These are phyloP conservation scores for Scleroderma citrinum DNA, from an alignment of 768 basidiomycete genomes.

Conservation along the genomic window DNA sequence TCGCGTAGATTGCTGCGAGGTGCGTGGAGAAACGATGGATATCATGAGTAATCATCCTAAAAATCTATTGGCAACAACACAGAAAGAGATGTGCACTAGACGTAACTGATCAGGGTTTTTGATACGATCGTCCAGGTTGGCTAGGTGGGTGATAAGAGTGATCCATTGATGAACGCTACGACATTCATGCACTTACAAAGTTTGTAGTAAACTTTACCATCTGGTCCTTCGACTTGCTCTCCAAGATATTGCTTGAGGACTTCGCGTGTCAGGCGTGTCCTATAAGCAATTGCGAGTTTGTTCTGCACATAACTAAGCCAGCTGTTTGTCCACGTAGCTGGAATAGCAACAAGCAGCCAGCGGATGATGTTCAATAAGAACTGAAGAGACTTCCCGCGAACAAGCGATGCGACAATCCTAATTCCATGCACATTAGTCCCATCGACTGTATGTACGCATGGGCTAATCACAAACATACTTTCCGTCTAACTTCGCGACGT, in stretches of 20 bases:
- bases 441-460: constrained; percentile 2
- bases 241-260: constrained; percentile 84
- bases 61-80: constrained; percentile 6
- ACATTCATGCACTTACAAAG: constrained; percentile 48
- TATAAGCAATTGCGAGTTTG: constrained; percentile 85
- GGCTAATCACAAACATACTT: constrained; percentile 43
- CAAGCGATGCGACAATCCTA: constrained; percentile 93
- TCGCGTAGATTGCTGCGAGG: constrained; percentile 90
- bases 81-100: background rate
- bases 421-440: background rate
- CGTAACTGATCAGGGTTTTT: constrained; percentile 90
- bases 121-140: constrained; percentile 91
- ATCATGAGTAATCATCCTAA: constrained; percentile 91
- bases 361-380: constrained; percentile 83
- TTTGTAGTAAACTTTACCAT: constrained; percentile 91
- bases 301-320: constrained; percentile 93
- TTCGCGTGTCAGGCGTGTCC: constrained; percentile 78
- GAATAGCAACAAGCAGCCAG: constrained; percentile 90
- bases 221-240: constrained; percentile 52
- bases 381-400: constrained; percentile 71
- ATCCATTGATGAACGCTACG: constrained; percentile 2
- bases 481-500: constrained; percentile 92
- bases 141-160: constrained; percentile 33
- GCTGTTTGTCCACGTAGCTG: constrained; percentile 89
- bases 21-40: constrained; percentile 89